phyloP scores from a whole-genome alignment of 306 rosid species.

The Cucurbita maxima region DNA sequence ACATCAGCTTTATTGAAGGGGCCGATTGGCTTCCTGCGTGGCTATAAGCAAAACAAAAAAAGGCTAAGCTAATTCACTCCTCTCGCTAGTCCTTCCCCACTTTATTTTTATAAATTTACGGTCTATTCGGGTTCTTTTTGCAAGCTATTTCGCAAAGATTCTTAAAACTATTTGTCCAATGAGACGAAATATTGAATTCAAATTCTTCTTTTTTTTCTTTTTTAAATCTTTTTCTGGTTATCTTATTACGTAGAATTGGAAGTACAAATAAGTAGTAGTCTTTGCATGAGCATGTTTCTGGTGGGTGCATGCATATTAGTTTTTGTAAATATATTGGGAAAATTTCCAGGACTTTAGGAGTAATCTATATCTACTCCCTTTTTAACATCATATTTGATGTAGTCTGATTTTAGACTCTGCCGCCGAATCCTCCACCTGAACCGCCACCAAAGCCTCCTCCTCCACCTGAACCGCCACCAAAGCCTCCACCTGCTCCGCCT shows the following conservation, averaged over 20 bases:
- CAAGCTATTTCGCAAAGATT: not conserved
- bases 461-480: slow-evolving; percentile 18
- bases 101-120: not conserved
- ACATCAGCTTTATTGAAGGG: slow-evolving; percentile 48
- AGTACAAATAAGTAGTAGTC: not conserved
- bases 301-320: not conserved
- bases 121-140: not conserved
- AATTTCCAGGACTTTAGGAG: too few species aligned
- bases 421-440: slow-evolving; percentile 17
- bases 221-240: not conserved
- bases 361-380: not conserved
- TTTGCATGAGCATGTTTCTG: not conserved
- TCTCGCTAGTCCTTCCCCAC: not conserved
- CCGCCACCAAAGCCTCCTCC: slow-evolving; percentile 5
- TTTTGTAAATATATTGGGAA: not conserved
- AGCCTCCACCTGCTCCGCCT: not conserved
- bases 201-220: not conserved
- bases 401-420: slow-evolving; percentile 14
- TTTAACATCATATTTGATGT: not conserved
- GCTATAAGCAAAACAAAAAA: slow-evolving; percentile 10
- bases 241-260: not conserved
- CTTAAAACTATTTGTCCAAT: not conserved
- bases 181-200: not conserved
- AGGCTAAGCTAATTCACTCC: not conserved
- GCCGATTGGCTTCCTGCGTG: slow-evolving; percentile 58